Percentiles rank a stretch among this genome's conserved stretches.
Conservation (phyloP, 2,329 filamentous ascomycete species). For the Fusarium pseudocircinatum region DNA sequence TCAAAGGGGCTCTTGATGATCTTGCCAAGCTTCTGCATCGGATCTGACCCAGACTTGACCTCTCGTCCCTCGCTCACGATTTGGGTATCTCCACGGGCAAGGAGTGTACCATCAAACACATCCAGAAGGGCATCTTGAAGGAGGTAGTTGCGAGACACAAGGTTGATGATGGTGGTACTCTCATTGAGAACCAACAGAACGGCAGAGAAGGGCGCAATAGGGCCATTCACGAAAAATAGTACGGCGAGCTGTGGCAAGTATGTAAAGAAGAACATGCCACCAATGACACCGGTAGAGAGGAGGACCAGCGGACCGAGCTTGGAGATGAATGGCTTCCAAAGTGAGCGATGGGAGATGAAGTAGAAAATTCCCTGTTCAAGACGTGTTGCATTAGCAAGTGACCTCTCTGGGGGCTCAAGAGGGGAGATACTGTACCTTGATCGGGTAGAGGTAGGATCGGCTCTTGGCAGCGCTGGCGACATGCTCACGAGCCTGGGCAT, state of each 20-base stretch:
- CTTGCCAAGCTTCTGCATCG: slow-evolving; percentile 66
- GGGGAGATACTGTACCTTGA: slow-evolving; percentile 63
- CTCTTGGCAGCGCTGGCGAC: slow-evolving; percentile 77
- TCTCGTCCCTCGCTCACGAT: slow-evolving; percentile 81
- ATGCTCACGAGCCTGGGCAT: slow-evolving; percentile 70
- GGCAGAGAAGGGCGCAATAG: slow-evolving; percentile 78
- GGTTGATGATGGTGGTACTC: slow-evolving; percentile 66
- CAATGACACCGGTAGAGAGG: slow-evolving; percentile 77
- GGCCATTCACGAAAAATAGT: slow-evolving; percentile 85
- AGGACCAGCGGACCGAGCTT: slow-evolving; percentile 69
- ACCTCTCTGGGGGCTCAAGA: not conserved
- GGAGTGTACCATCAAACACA: slow-evolving; percentile 82
- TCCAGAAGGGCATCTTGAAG: slow-evolving; percentile 86
- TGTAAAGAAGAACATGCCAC: slow-evolving; percentile 86
- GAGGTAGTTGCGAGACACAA: slow-evolving; percentile 74
- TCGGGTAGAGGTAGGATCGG: slow-evolving; percentile 84
- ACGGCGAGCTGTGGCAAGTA: slow-evolving; percentile 87
- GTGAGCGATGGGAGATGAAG: slow-evolving; percentile 62
- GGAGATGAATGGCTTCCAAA: slow-evolving; percentile 69
- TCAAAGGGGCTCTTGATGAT: slow-evolving; percentile 67
- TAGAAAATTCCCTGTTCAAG: slow-evolving; percentile 65
- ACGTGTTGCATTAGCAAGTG: slow-evolving; percentile 11
- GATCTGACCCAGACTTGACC: slow-evolving; percentile 69
- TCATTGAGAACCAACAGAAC: slow-evolving; percentile 73
- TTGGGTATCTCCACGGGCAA: slow-evolving; percentile 60